These are phyloP conservation scores for Saksenaea oblongispora DNA, from an alignment of 371 early-diverging fungal genomes.

Conservation along the genomic window DNA sequence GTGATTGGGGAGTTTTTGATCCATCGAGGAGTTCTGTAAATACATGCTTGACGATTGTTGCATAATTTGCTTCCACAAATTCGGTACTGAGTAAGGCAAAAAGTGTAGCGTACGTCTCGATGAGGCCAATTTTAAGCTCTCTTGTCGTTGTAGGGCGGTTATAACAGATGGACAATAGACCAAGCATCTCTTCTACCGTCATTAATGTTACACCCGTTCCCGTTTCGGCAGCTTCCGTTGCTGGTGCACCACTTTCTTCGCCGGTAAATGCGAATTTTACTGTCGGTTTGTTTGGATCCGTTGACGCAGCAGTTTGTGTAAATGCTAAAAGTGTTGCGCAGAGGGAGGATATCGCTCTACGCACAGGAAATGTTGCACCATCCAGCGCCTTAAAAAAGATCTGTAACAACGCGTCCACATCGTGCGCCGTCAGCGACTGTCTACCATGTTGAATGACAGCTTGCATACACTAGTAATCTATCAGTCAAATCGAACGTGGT, in stretches of 20 bases:
- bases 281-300: slow-evolving; percentile 40
- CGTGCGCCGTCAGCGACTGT: slow-evolving; percentile 56
- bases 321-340: slow-evolving; percentile 62
- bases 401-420: slow-evolving; percentile 64
- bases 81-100: slow-evolving; percentile 71
- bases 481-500: background rate
- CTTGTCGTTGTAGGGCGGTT: slow-evolving; percentile 60
- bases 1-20: slow-evolving; percentile 28
- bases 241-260: slow-evolving; percentile 24
- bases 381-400: slow-evolving; percentile 71
- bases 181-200: slow-evolving; percentile 70
- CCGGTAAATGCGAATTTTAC: slow-evolving; percentile 49
- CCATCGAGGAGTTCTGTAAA: slow-evolving; percentile 57
- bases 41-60: slow-evolving; percentile 67
- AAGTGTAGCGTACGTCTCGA: slow-evolving; percentile 79
- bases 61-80: slow-evolving; percentile 78
- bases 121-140: slow-evolving; percentile 77
- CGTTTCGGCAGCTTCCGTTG: slow-evolving; percentile 26
- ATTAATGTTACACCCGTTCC: slow-evolving; percentile 43
- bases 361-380: slow-evolving; percentile 61
- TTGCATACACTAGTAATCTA: slow-evolving; percentile 48
- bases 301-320: slow-evolving; percentile 49
- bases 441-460: slow-evolving; percentile 48
- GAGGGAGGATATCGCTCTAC: slow-evolving; percentile 66
- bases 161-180: slow-evolving; percentile 62